Evolutionary conservation across 352 stramenopile species (phyloP).

Genomic region (Discostella stelligera): DNA sequence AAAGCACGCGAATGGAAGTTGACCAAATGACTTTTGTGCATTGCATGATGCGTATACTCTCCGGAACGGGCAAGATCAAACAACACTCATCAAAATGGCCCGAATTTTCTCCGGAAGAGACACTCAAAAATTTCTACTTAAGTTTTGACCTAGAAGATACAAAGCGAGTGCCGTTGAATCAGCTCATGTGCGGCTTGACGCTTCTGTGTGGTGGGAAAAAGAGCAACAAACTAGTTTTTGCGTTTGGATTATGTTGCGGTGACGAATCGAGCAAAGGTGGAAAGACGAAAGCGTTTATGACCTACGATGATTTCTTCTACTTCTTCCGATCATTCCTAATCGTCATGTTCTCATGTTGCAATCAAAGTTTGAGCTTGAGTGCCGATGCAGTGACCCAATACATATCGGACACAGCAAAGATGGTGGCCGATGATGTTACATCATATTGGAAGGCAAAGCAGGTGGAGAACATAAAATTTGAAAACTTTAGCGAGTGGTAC

Average conservation of each 20-base stretch:
- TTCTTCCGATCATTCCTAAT: conserved; percentile 94
- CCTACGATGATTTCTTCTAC: conserved; percentile 88
- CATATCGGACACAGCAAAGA: conserved; percentile 81
- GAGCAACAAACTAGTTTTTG: conserved; percentile 90
- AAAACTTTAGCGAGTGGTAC: conserved; percentile 96
- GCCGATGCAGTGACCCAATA: conserved; percentile 88
- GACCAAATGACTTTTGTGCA: conserved; percentile 68
- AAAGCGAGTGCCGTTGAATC: conserved; percentile 70
- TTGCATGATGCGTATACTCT: conserved; percentile 67
- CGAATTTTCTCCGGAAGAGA: conserved; percentile 49
- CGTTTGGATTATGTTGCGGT: conserved; percentile 87
- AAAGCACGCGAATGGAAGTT: conserved; percentile 45
- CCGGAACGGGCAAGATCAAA: conserved; percentile 30
- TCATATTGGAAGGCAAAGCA: conserved; percentile 67
- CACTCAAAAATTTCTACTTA: conserved; percentile 78
- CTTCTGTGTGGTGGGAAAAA: conserved; percentile 94
- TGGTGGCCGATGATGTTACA: conserved; percentile 80
- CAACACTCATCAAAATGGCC: conserved; percentile 20
- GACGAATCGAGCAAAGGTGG: conserved; percentile 80
- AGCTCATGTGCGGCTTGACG: conserved; percentile 92
- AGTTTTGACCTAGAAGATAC: conserved; percentile 76
- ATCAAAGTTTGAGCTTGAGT: conserved; percentile 87
- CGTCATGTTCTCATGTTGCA: conserved; percentile 93
- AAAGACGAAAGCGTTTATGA: conserved; percentile 54
- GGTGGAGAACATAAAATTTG: conserved; percentile 87